Percentiles rank a stretch among this genome's conserved stretches.
Conservation (phyloP, 768 basidiomycete species). For the Collybia mongolica region DNA sequence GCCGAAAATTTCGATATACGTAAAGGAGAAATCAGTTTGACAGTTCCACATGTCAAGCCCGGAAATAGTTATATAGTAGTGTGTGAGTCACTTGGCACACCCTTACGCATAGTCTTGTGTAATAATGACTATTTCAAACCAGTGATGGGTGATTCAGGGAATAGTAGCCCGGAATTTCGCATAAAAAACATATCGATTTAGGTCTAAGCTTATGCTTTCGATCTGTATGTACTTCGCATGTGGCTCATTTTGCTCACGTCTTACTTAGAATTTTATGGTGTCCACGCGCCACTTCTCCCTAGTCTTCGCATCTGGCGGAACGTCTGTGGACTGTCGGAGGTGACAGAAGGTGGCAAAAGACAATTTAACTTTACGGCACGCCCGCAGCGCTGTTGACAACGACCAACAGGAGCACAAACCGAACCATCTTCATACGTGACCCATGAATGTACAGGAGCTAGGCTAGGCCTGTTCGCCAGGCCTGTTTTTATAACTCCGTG, state of each 20-base stretch:
- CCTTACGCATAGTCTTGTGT: neutral
- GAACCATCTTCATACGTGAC: no score
- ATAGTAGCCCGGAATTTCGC: slow-evolving; percentile 46
- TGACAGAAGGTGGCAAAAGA: no score
- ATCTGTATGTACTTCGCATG: neutral
- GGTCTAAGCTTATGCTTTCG: neutral
- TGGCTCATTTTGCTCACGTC: neutral
- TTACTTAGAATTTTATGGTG: neutral
- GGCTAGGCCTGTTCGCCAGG: no score
- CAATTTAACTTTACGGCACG: no score
- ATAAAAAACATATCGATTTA: slow-evolving; percentile 27
- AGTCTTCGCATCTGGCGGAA: no score
- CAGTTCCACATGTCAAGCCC: slow-evolving; percentile 38
- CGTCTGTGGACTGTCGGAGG: no score
- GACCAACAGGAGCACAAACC: no score
- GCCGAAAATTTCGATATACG: slow-evolving; percentile 43
- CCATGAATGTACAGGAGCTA: no score
- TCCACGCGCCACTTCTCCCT: no score
- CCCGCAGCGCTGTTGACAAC: no score
- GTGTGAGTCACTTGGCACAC: slow-evolving; percentile 33
- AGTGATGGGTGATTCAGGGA: slow-evolving; percentile 63
- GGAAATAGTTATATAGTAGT: slow-evolving; percentile 46
- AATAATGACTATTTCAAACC: neutral
- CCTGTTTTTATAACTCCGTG: no score
- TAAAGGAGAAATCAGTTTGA: slow-evolving; percentile 37